Evolutionary conservation across 306 rosid genomes (phyloP).

Genomic region (Psophocarpus tetragonolobus): DNA sequence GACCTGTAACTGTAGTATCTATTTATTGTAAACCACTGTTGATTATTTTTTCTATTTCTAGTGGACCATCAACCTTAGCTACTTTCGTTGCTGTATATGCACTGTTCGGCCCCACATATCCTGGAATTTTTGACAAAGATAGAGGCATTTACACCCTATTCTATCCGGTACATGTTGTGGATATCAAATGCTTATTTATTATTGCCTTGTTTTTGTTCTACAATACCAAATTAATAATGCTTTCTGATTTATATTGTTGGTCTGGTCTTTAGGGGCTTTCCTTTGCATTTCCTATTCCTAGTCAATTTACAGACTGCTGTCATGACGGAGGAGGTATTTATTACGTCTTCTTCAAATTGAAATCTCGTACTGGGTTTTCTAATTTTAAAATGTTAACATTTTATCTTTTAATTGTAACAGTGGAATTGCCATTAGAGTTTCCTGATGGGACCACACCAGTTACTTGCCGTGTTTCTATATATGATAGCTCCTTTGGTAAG

Average conservation of each 20-base stretch:
- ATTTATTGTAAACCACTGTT: neutral
- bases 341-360: constrained; percentile 18
- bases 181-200: constrained; percentile 19
- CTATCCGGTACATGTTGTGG: constrained; percentile 72
- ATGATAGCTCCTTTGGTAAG: constrained; percentile 83
- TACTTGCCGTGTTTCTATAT: constrained; percentile 91
- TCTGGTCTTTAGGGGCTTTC: constrained; percentile 77
- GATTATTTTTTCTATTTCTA: constrained; percentile 37
- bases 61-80: constrained; percentile 87
- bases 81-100: constrained; percentile 97
- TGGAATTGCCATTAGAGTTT: constrained; percentile 94
- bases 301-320: constrained; percentile 85
- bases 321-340: constrained; percentile 84
- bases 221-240: neutral
- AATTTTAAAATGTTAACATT: constrained; percentile 29
- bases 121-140: constrained; percentile 82
- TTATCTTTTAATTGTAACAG: constrained; percentile 44
- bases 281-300: constrained; percentile 96
- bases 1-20: constrained; percentile 7
- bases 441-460: constrained; percentile 99
- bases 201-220: neutral
- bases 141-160: constrained; percentile 91
- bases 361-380: constrained; percentile 9
- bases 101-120: constrained; percentile 94
- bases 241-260: constrained; percentile 26